Base-by-base conservation (phyloP, 306 rosid genomes). In the Castanea crenata region DNA sequence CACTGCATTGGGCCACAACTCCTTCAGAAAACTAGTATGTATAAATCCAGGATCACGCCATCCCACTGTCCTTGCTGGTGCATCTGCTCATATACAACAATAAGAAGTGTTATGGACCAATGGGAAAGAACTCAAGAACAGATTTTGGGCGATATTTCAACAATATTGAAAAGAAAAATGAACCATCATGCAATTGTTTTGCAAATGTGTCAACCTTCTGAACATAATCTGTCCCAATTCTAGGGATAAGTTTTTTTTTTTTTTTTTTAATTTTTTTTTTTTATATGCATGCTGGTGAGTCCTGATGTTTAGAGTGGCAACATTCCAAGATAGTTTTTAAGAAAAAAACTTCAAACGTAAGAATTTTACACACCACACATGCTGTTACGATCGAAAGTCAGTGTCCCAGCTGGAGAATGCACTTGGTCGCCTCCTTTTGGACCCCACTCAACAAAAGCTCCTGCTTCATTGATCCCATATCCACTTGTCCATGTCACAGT, bases 401-500 rank as follows among this genome's bases (percentile, higher is more conserved):
- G 78, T 12, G 97, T 92, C 81, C 93, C 97, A 3, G 97, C 97
- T 1, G 92, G 92, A 71, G 95, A 88, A 76, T 69, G 82, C 85
- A 78, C 76, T 55, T 1, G 80, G 55, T 80, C 76, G 73, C 85
- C 91, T 80, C 93, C 94, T 83, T 87, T 84, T 13, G 52, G 81
- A 65, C 92, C 93, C 97, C 97, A 95, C 85, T 90, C 94, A 77
- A 95, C 96, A 83, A 95, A 92, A 81, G 99, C 92, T 34, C 84
- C 88, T 29, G 97, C 99, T 70, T 90, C 92, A 46, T 52, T 61
- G 49, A 92, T 85, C 41, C 85, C 91, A 86, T 90, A 95, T 86
- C 99, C 99, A 11, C 99, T 95, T 55, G 99, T 95, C 99, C 99
- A 95, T 74, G 99, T 95, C 74, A 95, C 94, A 23, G 97, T 89